Evolutionary conservation across 2,329 filamentous ascomycete species (phyloP).

Genomic region (Ophiocordyceps robertsii): DNA sequence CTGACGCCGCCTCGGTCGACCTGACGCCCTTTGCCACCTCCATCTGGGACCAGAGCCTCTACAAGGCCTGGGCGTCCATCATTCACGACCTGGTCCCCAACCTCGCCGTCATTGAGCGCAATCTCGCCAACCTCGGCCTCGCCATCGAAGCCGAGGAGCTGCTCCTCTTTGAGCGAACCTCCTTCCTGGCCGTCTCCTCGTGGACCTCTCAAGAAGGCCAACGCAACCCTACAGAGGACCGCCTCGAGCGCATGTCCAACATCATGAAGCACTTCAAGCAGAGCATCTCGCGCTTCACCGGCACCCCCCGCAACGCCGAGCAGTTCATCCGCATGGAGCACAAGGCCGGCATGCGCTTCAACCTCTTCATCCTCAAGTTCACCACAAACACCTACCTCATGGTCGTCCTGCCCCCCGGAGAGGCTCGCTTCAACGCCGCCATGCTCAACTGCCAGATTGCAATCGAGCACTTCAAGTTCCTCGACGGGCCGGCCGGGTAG

Average conservation of each 20-base stretch:
- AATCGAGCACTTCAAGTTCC: conserved; percentile 62
- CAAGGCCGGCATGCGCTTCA: conserved; percentile 66
- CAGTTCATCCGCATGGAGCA: conserved; percentile 73
- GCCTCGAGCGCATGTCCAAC: conserved; percentile 87
- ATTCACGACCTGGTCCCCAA: conserved; percentile 98
- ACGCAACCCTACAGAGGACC: conserved; percentile 78
- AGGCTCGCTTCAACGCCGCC: conserved; percentile 81
- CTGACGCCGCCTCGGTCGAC: conserved; percentile 31
- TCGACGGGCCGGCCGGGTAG: conserved; percentile 34
- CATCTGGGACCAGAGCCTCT: conserved; percentile 97
- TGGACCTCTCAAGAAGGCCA: conserved; percentile 66
- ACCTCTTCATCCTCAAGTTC: conserved; percentile 87
- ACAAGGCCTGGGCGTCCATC: conserved; percentile 96
- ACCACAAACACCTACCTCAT: conserved; percentile 97
- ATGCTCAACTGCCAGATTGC: conserved; percentile 84
- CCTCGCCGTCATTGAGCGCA: conserved; percentile 71
- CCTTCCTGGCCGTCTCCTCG: conserved; percentile 89
- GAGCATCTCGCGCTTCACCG: conserved; percentile 59
- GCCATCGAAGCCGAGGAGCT: conserved; percentile 89
- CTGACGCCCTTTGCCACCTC: conserved; percentile 87
- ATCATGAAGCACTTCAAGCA: conserved; percentile 99
- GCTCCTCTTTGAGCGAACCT: conserved; percentile 87
- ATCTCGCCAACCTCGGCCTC: conserved; percentile 68
- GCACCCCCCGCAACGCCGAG: conserved; percentile 67
- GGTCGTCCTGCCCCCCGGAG: conserved; percentile 79